phyloP scores from a whole-genome alignment of 129 eudicot genomes.

The Chrysanthemum makinoi region DNA sequence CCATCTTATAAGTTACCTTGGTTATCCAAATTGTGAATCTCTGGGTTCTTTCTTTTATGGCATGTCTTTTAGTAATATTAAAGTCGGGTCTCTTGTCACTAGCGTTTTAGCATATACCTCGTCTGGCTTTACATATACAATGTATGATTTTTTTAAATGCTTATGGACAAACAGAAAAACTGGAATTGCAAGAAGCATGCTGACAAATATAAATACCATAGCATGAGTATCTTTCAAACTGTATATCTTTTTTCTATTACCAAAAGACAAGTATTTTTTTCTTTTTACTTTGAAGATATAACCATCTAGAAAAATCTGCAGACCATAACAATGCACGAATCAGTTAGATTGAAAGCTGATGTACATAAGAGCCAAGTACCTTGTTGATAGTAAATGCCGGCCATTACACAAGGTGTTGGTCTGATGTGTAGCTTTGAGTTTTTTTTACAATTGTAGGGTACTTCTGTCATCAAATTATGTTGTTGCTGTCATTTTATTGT shows the following conservation, averaged over 20 bases:
- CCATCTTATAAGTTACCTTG: conserved; percentile 29
- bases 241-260: too few relatives aligned
- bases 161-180: not conserved
- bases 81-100: not conserved
- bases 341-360: not conserved
- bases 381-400: conserved; percentile 3
- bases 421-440: not conserved
- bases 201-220: too few relatives aligned
- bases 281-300: too few relatives aligned
- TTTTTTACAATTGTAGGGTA: not conserved
- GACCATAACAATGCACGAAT: not conserved
- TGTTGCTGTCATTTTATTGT: not conserved
- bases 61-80: not conserved
- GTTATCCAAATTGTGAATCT: not conserved
- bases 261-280: too few relatives aligned
- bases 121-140: not conserved
- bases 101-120: too few relatives aligned
- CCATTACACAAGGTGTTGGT: not conserved
- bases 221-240: too few relatives aligned
- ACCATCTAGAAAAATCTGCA: not conserved
- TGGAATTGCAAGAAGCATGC: too few relatives aligned
- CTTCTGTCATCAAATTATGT: not conserved
- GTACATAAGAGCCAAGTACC: not conserved
- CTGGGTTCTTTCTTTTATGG: conserved; percentile 5
- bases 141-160: not conserved